phyloP scores from a whole-genome alignment of 768 basidiomycete species.

The Kwoniella newhampshirensis region DNA sequence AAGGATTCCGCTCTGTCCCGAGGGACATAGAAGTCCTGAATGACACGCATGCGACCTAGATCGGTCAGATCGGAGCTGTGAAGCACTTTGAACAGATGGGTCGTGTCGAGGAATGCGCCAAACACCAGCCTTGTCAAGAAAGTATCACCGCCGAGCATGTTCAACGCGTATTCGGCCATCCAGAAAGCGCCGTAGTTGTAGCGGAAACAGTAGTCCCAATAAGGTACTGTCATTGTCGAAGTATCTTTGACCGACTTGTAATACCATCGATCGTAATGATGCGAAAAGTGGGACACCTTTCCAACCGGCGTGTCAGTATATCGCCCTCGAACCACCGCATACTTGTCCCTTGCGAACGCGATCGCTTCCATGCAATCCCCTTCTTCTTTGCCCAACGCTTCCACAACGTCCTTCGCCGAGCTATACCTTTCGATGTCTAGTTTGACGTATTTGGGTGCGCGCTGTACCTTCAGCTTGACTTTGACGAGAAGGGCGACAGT shows the following conservation, averaged over 20 bases:
- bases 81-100: constrained; percentile 22
- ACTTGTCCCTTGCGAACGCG: constrained; percentile 10
- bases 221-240: constrained; percentile 13
- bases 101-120: constrained; percentile 21
- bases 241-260: constrained; percentile 18
- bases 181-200: constrained; percentile 30
- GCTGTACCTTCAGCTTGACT: constrained; percentile 16
- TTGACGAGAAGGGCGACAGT: constrained; percentile 16
- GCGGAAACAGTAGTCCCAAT: constrained; percentile 26
- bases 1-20: constrained; percentile 3
- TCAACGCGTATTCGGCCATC: constrained; percentile 25
- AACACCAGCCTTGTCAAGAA: constrained; percentile 9
- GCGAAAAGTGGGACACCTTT: constrained; percentile 1
- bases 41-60: constrained; percentile 24
- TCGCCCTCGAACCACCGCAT: constrained; percentile 12
- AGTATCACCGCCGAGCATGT: constrained; percentile 22
- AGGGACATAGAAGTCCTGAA: constrained; percentile 24
- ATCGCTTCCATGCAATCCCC: constrained; percentile 22
- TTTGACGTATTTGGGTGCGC: constrained; percentile 8
- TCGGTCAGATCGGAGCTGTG: constrained; percentile 16
- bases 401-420: constrained; percentile 4
- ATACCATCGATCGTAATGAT: constrained; percentile 27
- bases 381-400: background rate
- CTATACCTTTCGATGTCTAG: constrained; percentile 1
- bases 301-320: background rate